phyloP scores from a whole-genome alignment of 129 eudicot genomes.

The Chrysanthemum lavandulifolium region DNA sequence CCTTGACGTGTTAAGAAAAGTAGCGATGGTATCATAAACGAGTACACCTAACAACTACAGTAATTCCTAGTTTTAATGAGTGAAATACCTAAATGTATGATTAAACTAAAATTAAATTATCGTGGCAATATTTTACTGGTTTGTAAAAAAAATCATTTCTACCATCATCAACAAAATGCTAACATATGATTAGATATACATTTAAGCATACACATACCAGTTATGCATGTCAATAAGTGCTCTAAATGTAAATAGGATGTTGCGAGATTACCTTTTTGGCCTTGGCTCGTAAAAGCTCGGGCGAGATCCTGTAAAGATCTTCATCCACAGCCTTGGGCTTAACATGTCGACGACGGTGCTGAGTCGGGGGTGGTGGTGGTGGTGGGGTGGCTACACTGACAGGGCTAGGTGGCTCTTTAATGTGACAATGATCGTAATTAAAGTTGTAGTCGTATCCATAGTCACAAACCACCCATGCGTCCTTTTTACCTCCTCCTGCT shows the following conservation, averaged over 20 bases:
- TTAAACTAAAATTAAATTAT: too few relatives aligned
- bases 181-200: too few relatives aligned
- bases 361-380: slow-evolving; percentile 27
- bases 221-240: too few relatives aligned
- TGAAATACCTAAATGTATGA: too few relatives aligned
- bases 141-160: too few relatives aligned
- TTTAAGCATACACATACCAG: too few relatives aligned
- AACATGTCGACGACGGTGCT: slow-evolving; percentile 4
- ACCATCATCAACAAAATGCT: too few relatives aligned
- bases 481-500: slow-evolving; percentile 44
- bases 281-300: slow-evolving; percentile 68
- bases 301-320: slow-evolving; percentile 87
- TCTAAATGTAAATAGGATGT: background rate
- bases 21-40: too few relatives aligned
- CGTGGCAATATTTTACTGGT: too few relatives aligned
- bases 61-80: too few relatives aligned
- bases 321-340: slow-evolving; percentile 75
- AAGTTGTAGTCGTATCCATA: slow-evolving; percentile 42
- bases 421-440: slow-evolving; percentile 33
- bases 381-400: slow-evolving; percentile 32
- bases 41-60: too few relatives aligned
- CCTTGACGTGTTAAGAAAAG: too few relatives aligned
- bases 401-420: slow-evolving; percentile 61
- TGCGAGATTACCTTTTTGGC: slow-evolving; percentile 54
- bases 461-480: slow-evolving; percentile 66